Conservation (phyloP, 768 basidiomycete genomes). For the Boletus subcaerulescens region DNA sequence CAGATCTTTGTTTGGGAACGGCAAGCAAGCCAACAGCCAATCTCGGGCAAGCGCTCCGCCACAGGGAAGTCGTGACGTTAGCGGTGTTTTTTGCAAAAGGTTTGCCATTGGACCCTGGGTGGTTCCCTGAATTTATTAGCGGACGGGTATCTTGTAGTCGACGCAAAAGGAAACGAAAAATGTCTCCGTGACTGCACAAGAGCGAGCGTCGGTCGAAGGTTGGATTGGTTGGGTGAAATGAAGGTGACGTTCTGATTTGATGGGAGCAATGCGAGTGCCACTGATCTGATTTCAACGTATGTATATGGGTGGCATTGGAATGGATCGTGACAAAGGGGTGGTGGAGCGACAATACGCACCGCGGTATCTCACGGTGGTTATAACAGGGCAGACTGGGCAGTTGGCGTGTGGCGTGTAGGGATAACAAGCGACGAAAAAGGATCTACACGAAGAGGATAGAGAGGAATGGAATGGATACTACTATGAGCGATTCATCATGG, state of each 20-base stretch:
- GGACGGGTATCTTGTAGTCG: background rate
- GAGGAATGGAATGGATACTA: background rate
- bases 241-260: background rate
- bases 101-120: background rate
- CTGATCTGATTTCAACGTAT: background rate
- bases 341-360: too few relatives aligned
- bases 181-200: too few relatives aligned
- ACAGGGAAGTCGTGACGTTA: conserved; percentile 15
- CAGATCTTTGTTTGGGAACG: conserved; percentile 2
- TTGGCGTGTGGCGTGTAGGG: conserved; percentile 11
- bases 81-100: too few relatives aligned
- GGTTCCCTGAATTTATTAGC: background rate
- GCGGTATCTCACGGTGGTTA: conserved; percentile 4
- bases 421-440: too few relatives aligned
- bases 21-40: conserved; percentile 7
- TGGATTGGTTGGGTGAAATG: conserved; percentile 5
- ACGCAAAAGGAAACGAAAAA: background rate
- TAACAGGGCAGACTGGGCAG: background rate
- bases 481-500: too few relatives aligned
- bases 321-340: background rate
- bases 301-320: background rate
- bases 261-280: background rate
- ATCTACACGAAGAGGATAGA: conserved; percentile 2
- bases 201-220: background rate
- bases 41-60: conserved; percentile 4